These are phyloP conservation scores for Mesotaenium endlicherianum DNA, from an alignment of 139 green algal genomes.

Conservation along the genomic window DNA sequence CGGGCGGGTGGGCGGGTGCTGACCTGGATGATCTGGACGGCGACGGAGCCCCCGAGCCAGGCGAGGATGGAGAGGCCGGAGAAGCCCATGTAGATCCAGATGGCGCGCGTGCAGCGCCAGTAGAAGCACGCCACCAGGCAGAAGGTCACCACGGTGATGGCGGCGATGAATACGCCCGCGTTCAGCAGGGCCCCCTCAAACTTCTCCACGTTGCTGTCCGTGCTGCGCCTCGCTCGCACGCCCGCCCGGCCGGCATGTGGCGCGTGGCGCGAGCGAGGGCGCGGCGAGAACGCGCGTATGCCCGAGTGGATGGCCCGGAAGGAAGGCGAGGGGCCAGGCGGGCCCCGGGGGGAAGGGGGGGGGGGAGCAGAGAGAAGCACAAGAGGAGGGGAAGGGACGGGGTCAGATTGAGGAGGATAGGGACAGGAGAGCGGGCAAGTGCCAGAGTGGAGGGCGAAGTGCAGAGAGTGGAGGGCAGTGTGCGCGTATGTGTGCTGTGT, in stretches of 20 bases:
- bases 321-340: background rate
- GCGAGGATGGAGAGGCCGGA: constrained; percentile 92
- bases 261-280: no score
- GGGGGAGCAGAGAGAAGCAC: background rate
- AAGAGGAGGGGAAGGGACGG: background rate
- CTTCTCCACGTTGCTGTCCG: constrained; percentile 74
- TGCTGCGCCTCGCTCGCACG: no score
- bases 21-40: constrained; percentile 58
- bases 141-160: constrained; percentile 86
- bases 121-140: constrained; percentile 25
- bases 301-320: no score
- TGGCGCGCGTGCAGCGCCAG: constrained; percentile 52
- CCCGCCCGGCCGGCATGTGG: no score
- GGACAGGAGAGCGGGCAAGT: background rate
- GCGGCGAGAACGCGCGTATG: no score
- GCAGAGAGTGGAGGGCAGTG: background rate
- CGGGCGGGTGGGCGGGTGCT: background rate
- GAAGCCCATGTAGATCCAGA: constrained; percentile 94
- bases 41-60: constrained; percentile 75
- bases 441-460: background rate
- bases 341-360: background rate
- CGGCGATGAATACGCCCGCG: constrained; percentile 82
- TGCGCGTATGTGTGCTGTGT: background rate
- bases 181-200: constrained; percentile 84
- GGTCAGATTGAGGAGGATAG: background rate